phyloP scores from a whole-genome alignment of 495 filamentous ascomycete genomes.

The Penicillium mononematosum region DNA sequence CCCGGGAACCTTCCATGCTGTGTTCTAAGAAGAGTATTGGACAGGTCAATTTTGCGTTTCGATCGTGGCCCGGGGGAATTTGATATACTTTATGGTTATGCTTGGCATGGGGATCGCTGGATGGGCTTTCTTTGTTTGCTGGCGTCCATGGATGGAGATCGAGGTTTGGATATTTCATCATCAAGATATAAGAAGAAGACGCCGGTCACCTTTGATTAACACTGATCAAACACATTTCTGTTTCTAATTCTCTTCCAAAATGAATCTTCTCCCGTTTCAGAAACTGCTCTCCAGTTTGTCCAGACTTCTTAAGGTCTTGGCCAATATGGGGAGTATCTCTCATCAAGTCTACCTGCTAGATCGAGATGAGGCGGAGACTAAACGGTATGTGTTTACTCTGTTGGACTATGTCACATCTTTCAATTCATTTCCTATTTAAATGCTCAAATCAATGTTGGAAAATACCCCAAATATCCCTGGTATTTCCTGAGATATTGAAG shows the following conservation, averaged over 20 bases:
- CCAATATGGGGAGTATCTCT: slow-evolving; percentile 9
- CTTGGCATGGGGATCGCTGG: neutral
- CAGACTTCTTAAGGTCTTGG: neutral
- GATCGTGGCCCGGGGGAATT: neutral
- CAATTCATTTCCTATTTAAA: neutral
- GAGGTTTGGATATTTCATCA: no score
- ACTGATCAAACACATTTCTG: neutral
- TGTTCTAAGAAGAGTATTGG: neutral
- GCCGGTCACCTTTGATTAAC: neutral
- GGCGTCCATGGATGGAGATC: neutral
- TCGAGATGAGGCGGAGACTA: slow-evolving; percentile 20
- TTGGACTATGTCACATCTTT: neutral
- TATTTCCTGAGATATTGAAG: neutral
- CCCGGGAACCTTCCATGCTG: neutral
- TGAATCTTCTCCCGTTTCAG: neutral
- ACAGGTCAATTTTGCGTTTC: neutral
- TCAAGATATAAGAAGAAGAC: neutral
- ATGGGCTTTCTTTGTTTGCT: slow-evolving; percentile 2
- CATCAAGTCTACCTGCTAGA: slow-evolving; percentile 19
- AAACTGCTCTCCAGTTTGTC: neutral
- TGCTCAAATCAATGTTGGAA: neutral
- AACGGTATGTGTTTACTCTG: slow-evolving; percentile 12
- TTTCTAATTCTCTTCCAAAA: neutral
- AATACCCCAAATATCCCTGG: neutral
- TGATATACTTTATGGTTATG: neutral